Evolutionary conservation across 2,329 filamentous ascomycete genomes (phyloP), one percentile per base, ranked within the genome.

Genomic region (Camillea tinctor): DNA sequence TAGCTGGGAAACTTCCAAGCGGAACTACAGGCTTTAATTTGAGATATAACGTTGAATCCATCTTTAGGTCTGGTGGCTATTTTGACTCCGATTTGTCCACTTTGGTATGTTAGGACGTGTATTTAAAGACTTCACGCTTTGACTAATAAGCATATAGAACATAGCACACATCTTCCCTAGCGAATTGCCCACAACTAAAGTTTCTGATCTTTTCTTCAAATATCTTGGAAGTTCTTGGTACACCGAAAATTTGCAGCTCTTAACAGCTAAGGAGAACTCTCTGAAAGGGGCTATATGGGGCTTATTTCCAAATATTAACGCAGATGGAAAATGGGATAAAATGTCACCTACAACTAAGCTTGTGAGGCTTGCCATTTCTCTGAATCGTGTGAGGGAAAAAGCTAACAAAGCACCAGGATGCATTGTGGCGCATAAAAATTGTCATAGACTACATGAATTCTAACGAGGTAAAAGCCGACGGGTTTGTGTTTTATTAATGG

Each of bases 221-320:
- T 52, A 22, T 21, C 22, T 52, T 24, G 50, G 50, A 24, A 52
- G 50, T 24, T 22, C 50, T 24, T 21, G 11, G 5, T 52, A 22
- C 23, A 22, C 8, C 21, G 50, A 52, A 13, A 52, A 52, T 52
- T 24, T 52, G 11, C 50, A 52, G 50, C 50, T 52, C 9, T 24
- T 52, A 15, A 52, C 50, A 5, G 50, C 50, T 21, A 52, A 52
- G 50, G 50, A 52, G 50, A 52, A 52, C 50, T 52, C 50, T 21
- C 22, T 52, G 20, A 52, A 52, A 24, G 50, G 15, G 15, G 50
- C 50, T 24, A 52, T 52, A 11, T 52, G 50, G 50, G 50, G 50
- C 8, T 8, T 52, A 21, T 52, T 21, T 21, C 13, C 8, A 24
- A 52, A 52, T 24, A 52, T 52, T 15, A 52, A 52, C 22, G 50